These are phyloP conservation scores for Petunia hybrid DNA, from an alignment of 305 asterid genomes.

Conservation along the genomic window DNA sequence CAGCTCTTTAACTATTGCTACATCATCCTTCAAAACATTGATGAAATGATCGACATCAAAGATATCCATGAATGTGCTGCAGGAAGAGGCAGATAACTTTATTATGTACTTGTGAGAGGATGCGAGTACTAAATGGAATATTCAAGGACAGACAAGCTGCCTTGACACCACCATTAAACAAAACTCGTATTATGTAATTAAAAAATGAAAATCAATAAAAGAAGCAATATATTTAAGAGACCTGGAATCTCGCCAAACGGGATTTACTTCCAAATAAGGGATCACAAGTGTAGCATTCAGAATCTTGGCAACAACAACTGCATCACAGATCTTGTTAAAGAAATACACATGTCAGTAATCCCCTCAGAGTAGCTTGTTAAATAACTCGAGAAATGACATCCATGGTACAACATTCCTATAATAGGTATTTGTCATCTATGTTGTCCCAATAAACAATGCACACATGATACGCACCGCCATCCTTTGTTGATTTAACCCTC, in stretches of 20 bases:
- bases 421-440: conserved; percentile 24
- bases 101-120: conserved; percentile 1
- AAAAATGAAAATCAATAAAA: neutral
- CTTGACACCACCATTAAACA: neutral
- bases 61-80: conserved; percentile 89
- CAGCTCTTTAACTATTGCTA: conserved; percentile 78
- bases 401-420: neutral
- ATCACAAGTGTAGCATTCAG: conserved; percentile 90
- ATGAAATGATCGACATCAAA: conserved; percentile 93
- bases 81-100: conserved; percentile 25
- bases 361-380: conserved; percentile 19
- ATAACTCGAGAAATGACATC: neutral
- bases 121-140: neutral
- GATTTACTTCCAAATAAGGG: conserved; percentile 88
- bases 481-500: conserved; percentile 93
- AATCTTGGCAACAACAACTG: conserved; percentile 91
- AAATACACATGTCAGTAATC: conserved; percentile 36
- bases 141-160: neutral
- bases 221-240: neutral
- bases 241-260: conserved; percentile 98
- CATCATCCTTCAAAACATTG: conserved; percentile 74
- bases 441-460: neutral
- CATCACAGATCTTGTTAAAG: conserved; percentile 79
- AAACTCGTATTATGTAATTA: neutral
- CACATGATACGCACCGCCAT: conserved; percentile 70